Base-by-base conservation (phyloP, 495 filamentous ascomycete genomes). In the Penicillium cosmopolitanum region DNA sequence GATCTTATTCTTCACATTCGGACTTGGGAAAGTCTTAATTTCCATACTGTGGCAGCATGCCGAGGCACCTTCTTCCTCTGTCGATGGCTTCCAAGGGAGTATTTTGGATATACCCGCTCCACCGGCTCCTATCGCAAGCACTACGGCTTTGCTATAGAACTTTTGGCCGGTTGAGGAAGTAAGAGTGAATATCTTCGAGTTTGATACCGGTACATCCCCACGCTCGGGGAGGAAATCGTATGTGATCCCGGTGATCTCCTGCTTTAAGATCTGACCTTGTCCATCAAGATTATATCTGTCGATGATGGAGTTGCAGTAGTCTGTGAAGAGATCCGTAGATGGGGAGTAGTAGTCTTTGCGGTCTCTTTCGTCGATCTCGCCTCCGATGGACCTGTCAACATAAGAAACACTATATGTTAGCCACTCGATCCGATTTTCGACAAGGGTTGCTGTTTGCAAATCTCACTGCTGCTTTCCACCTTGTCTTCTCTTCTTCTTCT, bases 271-370 rank as follows among this genome's bases (percentile, higher is more conserved):
- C 51, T 68, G 65, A 1, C 65, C 73, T 0, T 83, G 67, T 9
- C 72, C 54, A 16, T 79, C 60, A 5, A 89, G 69, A 1, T 70
- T 62, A 66, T 88, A 88, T 5, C 85, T 79, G 6, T 76, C 62
- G 13, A 78, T 71, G 28, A 88, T 72, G 31, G 78, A 79, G 5
- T 66, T 55, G 64, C 86, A 88, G 63, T 85, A 84, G 38, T 82
- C 82, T 21, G 73, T 64, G 60, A 89, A 89, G 5, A 88, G 75
- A 0, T 70, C 67, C 0, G 79, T 81, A 3, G 80, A 84, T 0
- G 85, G 87, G 0, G 81, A 84, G 68, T 80, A 87, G 63, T 88
- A 89, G 60, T 88, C 85, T 62, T 86, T 85, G 11, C 85, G 77
- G 55, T 89, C 85, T 60, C 86, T 73, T 64, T 88, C 85, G 55